phyloP scores from a whole-genome alignment of 345 rosid genomes.

The Conringia planisiliqua region DNA sequence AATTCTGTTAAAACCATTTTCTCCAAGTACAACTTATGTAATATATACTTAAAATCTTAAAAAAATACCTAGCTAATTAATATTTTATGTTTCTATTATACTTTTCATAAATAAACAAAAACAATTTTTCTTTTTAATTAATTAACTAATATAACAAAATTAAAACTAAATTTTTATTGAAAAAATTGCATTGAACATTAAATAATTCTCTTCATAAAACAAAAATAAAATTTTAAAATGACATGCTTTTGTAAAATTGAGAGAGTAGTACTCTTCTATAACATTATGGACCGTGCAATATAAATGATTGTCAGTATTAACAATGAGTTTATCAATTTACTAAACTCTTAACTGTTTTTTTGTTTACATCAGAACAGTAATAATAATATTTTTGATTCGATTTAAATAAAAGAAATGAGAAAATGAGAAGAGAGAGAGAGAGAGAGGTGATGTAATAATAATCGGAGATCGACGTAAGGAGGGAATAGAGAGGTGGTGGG shows the following conservation, averaged over 20 bases:
- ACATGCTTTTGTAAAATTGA: too few relatives aligned
- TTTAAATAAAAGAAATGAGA: background rate
- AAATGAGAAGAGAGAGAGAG: background rate
- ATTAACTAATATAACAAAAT: too few relatives aligned
- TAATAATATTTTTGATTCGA: background rate
- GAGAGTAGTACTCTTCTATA: background rate
- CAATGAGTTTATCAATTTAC: background rate
- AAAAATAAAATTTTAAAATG: too few relatives aligned
- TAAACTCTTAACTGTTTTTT: background rate
- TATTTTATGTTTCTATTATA: too few relatives aligned
- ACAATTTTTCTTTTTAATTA: too few relatives aligned
- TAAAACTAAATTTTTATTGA: too few relatives aligned
- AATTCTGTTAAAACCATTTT: background rate
- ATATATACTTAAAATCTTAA: too few relatives aligned
- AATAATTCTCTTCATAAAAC: too few relatives aligned
- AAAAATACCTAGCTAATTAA: too few relatives aligned
- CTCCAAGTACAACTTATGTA: background rate
- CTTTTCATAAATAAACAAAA: too few relatives aligned
- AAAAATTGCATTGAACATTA: too few relatives aligned
- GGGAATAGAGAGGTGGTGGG: constrained; percentile 28
- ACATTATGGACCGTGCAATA: background rate
- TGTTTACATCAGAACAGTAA: background rate
- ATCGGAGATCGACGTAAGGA: constrained; percentile 26
- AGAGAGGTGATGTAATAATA: constrained; percentile 27
- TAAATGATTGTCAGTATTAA: background rate